Base-by-base conservation (phyloP, 2,329 filamentous ascomycete genomes). In the Chaetomium strumarium region DNA sequence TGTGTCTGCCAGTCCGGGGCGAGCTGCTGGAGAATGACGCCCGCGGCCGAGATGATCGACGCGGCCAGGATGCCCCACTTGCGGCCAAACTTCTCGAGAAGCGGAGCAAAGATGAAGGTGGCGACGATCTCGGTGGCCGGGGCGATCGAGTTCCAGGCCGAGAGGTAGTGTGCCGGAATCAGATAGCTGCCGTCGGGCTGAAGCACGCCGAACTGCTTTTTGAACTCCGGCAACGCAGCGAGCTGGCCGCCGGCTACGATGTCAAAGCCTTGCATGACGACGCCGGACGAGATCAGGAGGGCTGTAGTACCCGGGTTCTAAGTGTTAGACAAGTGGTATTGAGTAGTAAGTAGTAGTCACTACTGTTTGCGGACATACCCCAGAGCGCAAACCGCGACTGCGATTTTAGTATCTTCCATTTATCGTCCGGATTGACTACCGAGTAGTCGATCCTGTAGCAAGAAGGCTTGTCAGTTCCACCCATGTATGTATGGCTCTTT, bases 81-180 rank as follows among this genome's bases (percentile, higher is more conserved):
- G 6, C 43, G 43, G 43, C 43, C 43, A 31, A 13, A 46, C 43
- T 46, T 46, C 16, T 46, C 43, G 30, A 46, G 43, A 10, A 46
- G 43, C 31, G 43, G 43, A 31, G 43, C 43, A 16, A 46, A 46
- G 43, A 46, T 46, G 43, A 46, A 46, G 43, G 43, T 36, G 43
- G 11, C 20, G 43, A 16, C 43, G 30, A 46, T 46, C 10, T 46
- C 43, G 12, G 31, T 46, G 16, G 43, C 43, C 10, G 43, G 43
- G 43, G 43, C 43, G 43, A 46, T 46, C 30, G 43, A 46, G 43
- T 46, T 46, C 43, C 43, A 46, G 16, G 43, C 43, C 30, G 43
- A 46, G 16, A 46, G 43, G 30, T 46, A 46, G 30, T 36, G 43
- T 36, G 43, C 43, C 30, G 43, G 43, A 16, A 46, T 36, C 43